phyloP scores from a whole-genome alignment of 2,329 filamentous ascomycete species.

The Hypoxylon sp. region DNA sequence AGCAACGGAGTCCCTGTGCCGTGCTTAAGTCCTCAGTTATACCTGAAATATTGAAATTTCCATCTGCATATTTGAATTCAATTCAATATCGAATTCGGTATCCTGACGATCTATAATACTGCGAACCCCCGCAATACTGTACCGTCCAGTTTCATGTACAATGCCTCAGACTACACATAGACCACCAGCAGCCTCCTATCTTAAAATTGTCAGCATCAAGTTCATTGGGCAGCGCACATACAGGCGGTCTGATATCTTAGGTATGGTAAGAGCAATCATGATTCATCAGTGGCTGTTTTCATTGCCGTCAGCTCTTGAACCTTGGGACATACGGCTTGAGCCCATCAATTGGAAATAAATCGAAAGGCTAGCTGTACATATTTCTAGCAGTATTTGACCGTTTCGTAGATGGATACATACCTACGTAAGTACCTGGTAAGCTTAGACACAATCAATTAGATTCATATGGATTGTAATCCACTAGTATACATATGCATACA shows the following conservation, averaged over 20 bases:
- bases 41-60: slow-evolving; percentile 36
- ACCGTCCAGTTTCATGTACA: slow-evolving; percentile 31
- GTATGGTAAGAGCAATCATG: slow-evolving; percentile 21
- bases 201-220: slow-evolving; percentile 34
- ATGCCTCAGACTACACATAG: slow-evolving; percentile 2
- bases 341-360: slow-evolving; percentile 19
- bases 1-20: slow-evolving; percentile 20
- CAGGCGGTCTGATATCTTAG: slow-evolving; percentile 29
- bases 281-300: slow-evolving; percentile 22
- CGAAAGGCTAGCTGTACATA: slow-evolving; percentile 7
- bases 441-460: slow-evolving; percentile 18
- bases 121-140: slow-evolving; percentile 21
- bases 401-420: slow-evolving; percentile 5
- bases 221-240: slow-evolving; percentile 26
- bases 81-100: slow-evolving; percentile 27
- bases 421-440: background rate
- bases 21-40: slow-evolving; percentile 30
- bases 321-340: slow-evolving; percentile 17
- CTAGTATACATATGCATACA: slow-evolving; percentile 24
- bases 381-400: slow-evolving; percentile 7
- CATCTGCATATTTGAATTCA: slow-evolving; percentile 32
- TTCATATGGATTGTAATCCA: slow-evolving; percentile 27
- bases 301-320: slow-evolving; percentile 15
- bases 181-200: slow-evolving; percentile 28
- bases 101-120: slow-evolving; percentile 23